Base-by-base conservation (phyloP, 805 yeast species). In the Wickerhamomyces strasburgensis region DNA sequence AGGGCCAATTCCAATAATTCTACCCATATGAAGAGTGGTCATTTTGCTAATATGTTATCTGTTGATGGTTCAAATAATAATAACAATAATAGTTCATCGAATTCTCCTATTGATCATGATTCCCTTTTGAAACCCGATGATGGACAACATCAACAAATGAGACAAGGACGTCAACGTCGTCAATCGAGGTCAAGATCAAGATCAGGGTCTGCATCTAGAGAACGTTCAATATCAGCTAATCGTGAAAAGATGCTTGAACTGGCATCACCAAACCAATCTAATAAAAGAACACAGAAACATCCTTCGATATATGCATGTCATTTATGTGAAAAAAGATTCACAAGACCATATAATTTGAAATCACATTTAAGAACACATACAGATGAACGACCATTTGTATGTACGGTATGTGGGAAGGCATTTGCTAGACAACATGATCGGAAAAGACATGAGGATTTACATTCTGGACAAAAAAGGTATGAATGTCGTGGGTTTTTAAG, bases 291-390 rank as follows among this genome's bases (percentile, higher is more conserved):
- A 6, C 87, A 82, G 49, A 82, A 80, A 43, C 80, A 80, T 52
- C 90, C 90, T 0, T 74, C 84, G 18, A 70, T 77, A 7, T 84
- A 75, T 59, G 82, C 82, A 3, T 90, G 98, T 58, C 78, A 80
- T 40, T 61, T 84, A 29, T 90, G 98, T 61, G 88, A 79, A 28
- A 88, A 87, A 60, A 66, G 80, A 33, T 90, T 90, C 57, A 90
- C 98, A 2, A 65, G 98, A 38, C 96, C 96, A 0, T 93, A 93
- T 59, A 93, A 93, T 56, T 67, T 90, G 47, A 86, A 90, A 49
- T 85, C 96, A 0, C 98, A 90, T 61, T 65, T 84, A 54, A 68
- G 96, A 40, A 90, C 98, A 0, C 98, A 85, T 57, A 84, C 94
- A 1, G 83, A 83, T 54, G 94, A 84, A 52, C 63, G 88, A 36